Evolutionary conservation across 2,329 filamentous ascomycete genomes (phyloP).

Genomic region (Mycosphaerelloides madeirae): DNA sequence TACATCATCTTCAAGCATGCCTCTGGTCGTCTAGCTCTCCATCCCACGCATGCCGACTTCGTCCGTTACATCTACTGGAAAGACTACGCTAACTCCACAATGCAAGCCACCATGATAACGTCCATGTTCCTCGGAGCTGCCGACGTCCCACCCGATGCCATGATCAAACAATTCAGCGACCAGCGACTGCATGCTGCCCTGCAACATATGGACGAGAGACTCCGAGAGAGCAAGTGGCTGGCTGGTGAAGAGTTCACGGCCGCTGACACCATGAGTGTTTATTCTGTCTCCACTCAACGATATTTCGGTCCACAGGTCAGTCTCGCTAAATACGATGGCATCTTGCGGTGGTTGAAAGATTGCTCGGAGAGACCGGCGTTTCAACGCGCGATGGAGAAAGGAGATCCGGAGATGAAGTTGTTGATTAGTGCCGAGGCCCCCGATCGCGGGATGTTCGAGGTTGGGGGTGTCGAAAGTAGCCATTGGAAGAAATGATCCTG

Average conservation of each 20-base stretch:
- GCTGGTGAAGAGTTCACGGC: constrained; percentile 58
- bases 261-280: constrained; percentile 61
- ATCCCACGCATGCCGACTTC: constrained; percentile 45
- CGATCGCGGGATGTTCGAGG: constrained; percentile 12
- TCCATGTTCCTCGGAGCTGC: constrained; percentile 16
- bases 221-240: constrained; percentile 49
- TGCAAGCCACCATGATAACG: constrained; percentile 25
- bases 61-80: constrained; percentile 61
- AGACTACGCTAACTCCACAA: constrained; percentile 27
- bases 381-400: constrained; percentile 30
- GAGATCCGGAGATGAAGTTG: constrained; percentile 27
- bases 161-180: constrained; percentile 27
- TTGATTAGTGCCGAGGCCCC: constrained; percentile 16
- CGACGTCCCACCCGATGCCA: constrained; percentile 26
- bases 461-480: constrained; percentile 13
- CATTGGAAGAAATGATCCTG: constrained; percentile 21
- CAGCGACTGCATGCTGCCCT: constrained; percentile 37
- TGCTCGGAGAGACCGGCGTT: constrained; percentile 26
- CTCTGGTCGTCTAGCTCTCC: constrained; percentile 45
- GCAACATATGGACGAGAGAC: constrained; percentile 44
- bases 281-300: constrained; percentile 56
- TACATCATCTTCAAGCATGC: constrained; percentile 56
- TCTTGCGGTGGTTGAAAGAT: constrained; percentile 29
- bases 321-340: constrained; percentile 19
- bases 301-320: constrained; percentile 42